Conservation (phyloP, 2,329 filamentous ascomycete genomes). For the Neopestalotiopsis clavispora region DNA sequence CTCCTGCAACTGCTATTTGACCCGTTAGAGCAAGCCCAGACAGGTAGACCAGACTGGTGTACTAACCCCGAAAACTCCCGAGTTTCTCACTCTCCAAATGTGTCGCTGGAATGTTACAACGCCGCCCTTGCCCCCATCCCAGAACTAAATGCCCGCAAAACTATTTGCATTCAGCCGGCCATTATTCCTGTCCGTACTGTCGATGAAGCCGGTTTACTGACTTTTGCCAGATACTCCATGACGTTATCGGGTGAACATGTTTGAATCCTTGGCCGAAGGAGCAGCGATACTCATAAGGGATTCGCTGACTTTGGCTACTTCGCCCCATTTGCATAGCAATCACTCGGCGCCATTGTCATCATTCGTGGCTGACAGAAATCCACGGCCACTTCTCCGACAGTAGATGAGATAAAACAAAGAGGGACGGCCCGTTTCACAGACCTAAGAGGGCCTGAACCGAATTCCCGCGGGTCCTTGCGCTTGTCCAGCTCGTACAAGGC, state of each 20-base stretch:
- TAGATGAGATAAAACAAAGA: not conserved
- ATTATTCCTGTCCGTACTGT: not conserved
- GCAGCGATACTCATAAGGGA: not conserved
- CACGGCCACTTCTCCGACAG: not conserved
- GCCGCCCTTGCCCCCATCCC: not conserved
- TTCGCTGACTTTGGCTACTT: not conserved
- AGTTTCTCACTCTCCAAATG: not conserved
- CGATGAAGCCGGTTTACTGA: not conserved
- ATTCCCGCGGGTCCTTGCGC: not conserved
- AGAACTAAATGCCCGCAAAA: not conserved
- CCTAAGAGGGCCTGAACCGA: not conserved
- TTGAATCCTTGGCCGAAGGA: not conserved
- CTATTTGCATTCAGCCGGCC: not conserved
- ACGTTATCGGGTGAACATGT: not conserved
- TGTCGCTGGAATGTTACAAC: not conserved
- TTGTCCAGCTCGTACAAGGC: not conserved
- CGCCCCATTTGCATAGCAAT: not conserved
- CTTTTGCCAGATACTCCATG: not conserved
- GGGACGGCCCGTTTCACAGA: slow-evolving; percentile 8
- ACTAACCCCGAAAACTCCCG: not conserved
- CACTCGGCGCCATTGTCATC: not conserved
- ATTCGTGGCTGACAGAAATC: not conserved
- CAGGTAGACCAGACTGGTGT: not conserved
- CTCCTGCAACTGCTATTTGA: not conserved
- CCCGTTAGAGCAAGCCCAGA: not conserved